Base-by-base conservation (phyloP, 805 yeast genomes). In the Kluyveromyces starmeri region DNA sequence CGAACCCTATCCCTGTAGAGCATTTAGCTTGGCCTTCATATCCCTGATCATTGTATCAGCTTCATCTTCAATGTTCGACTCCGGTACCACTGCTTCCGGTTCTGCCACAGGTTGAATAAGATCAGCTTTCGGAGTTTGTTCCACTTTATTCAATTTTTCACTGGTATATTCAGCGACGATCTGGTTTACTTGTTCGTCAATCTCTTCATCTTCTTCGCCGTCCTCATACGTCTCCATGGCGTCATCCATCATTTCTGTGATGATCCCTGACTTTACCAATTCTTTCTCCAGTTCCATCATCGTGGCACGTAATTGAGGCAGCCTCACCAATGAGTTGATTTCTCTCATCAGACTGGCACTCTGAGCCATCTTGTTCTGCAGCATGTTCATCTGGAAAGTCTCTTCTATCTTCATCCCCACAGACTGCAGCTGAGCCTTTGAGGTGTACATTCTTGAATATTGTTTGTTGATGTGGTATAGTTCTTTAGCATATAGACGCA, bases 211-310 rank as follows among this genome's bases (percentile, higher is more conserved):
- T 36, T 71, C 79, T 27, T 73, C 68, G 39, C 75, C 83, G 31
- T 71, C 79, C 20, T 78, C 84, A 14, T 71, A 78, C 38, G 73
- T 60, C 40, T 88, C 97, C 40, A 89, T 66, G 42, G 83, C 76
- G 52, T 92, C 99, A 38, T 83, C 85, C 53, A 88, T 78, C 97
- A 92, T 92, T 53, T 92, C 98, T 45, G 83, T 84, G 35, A 92
- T 85, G 28, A 92, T 72, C 0, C 92, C 92, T 9, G 83, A 73
- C 57, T 79, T 82, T 74, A 83, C 77, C 47, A 89, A 68, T 59
- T 92, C 99, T 50, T 73, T 78, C 40, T 89, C 83, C 38, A 92
- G 62, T 46, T 81, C 94, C 50, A 80, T 80, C 83, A 89, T 85
- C 0, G 94, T 78, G 8, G 73, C 75, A 47, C 76, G 75, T 35